A percentile compares a stretch with the other conserved stretches of the same genome.
These are phyloP conservation scores for Serendipita sp. DNA, from an alignment of 768 basidiomycete species.

Conservation along the genomic window DNA sequence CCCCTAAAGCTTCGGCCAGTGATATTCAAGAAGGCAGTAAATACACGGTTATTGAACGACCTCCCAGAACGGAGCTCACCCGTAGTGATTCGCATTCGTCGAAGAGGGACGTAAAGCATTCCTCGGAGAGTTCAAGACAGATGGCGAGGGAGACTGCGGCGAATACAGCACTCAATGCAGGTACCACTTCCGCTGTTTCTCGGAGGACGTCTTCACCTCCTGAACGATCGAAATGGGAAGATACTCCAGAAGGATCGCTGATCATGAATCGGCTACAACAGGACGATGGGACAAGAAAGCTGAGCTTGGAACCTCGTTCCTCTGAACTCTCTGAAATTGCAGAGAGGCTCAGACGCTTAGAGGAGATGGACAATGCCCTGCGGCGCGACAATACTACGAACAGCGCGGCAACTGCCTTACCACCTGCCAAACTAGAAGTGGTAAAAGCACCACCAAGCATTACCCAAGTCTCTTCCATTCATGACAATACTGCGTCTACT, in stretches of 20 bases:
- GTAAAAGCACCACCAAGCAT: slow-evolving; percentile 35
- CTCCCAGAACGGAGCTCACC: background rate
- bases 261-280: background rate
- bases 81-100: background rate
- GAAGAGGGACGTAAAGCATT: background rate
- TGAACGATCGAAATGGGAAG: background rate
- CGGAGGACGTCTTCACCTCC: background rate
- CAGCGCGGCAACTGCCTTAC: background rate
- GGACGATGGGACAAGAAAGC: background rate
- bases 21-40: slow-evolving; percentile 1
- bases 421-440: slow-evolving; percentile 22
- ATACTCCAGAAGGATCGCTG: background rate
- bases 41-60: background rate
- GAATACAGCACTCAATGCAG: background rate
- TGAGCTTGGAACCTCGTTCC: background rate
- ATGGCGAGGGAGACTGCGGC: background rate
- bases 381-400: background rate
- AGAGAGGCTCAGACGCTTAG: background rate
- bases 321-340: background rate
- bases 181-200: background rate
- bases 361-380: background rate
- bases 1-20: background rate
- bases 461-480: slow-evolving; percentile 9
- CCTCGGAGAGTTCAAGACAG: background rate
- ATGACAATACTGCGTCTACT: background rate